phyloP scores from a whole-genome alignment of 176 grass and related monocot genomes.

The Oryza rufipogon region DNA sequence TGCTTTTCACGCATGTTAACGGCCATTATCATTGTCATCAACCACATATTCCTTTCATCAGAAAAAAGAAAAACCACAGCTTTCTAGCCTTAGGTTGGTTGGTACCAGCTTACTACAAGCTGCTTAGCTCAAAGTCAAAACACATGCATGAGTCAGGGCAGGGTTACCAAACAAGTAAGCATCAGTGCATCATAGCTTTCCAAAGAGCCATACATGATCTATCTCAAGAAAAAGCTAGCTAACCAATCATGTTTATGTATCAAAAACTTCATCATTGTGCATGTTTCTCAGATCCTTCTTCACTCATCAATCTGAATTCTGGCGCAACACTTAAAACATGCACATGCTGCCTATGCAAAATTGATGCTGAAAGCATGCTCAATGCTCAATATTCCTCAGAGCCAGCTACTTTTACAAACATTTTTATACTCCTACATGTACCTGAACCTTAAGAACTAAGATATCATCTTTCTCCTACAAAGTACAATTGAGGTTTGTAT shows the following conservation, averaged over 20 bases:
- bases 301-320: neutral
- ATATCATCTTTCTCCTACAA: neutral
- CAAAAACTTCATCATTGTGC: neutral
- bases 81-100: slow-evolving; percentile 28
- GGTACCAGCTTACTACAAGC: slow-evolving; percentile 12
- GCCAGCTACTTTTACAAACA: neutral
- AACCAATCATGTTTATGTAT: neutral
- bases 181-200: neutral
- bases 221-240: neutral
- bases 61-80: no score
- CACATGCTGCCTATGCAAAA: slow-evolving; percentile 9
- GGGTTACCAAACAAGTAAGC: slow-evolving; percentile 8
- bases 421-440: neutral
- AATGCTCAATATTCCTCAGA: neutral
- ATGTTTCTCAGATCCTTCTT: slow-evolving; percentile 15
- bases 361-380: neutral
- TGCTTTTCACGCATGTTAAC: slow-evolving; percentile 46
- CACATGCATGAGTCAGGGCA: neutral
- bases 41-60: neutral
- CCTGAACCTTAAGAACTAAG: slow-evolving; percentile 25
- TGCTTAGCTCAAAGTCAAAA: slow-evolving; percentile 32
- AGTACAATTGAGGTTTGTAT: neutral
- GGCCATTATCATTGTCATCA: slow-evolving; percentile 21
- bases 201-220: neutral
- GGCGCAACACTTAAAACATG: neutral